Base-by-base conservation (phyloP, 179 eudicot species). In the Beta lomatogona region DNA sequence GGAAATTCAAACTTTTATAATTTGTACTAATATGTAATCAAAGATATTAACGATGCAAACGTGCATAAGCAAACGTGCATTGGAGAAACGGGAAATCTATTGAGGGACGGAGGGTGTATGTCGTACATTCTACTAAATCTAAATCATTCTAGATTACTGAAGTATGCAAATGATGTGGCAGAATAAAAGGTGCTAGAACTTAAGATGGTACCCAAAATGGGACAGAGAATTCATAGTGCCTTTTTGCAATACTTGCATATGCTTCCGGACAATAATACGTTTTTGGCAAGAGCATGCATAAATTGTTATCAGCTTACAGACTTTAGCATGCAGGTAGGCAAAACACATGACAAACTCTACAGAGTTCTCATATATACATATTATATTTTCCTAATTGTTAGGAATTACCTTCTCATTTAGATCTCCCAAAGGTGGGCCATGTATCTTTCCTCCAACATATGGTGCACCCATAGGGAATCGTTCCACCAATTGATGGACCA, bases 401-500 rank as follows among this genome's bases (percentile, higher is more conserved):
- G 67, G 2, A 1, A 66, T 88, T 89, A 87, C 99, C 98, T 96
- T 96, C 85, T 94, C 97, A 82, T 94, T 93, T 72, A 96, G 87
- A 88, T 96, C 94, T 73, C 94, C 99, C 48, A 96, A 83, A 64
- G 99, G 98, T 55, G 99, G 99, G 54, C 99, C 99, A 77, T 94
- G 98, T 60, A 96, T 89, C 86, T 86, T 91, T 74, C 98, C 99
- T 79, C 99, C 99, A 69, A 89, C 91, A 83, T 92, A 96, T 52
- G 99, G 97, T 68, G 98, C 99, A 82, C 98, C 99, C 99, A 94
- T 96, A 28, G 99, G 99, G 86, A 96, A 96, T 83, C 99, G 89
- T 77, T 96, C 99, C 61, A 96, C 99, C 86, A 96, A 81, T 81
- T 96, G 99, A 86, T 96, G 99, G 44, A 91, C 99, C 97, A 92